Base-by-base conservation (phyloP, 2,329 filamentous ascomycete species). In the Hypomyces perniciosus region DNA sequence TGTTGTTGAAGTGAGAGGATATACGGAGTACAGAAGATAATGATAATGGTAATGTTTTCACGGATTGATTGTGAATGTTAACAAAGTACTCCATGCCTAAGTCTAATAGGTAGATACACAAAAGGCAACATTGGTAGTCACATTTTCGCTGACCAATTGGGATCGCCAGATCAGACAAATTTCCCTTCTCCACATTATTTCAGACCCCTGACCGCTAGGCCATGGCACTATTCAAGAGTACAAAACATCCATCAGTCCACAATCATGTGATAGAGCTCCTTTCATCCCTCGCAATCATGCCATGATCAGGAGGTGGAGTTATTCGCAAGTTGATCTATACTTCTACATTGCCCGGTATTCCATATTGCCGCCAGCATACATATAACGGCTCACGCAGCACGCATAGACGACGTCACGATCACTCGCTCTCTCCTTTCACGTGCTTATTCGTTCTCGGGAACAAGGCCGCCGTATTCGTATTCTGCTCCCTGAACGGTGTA, bases 251-350 rank as follows among this genome's bases (percentile, higher is more conserved):
- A 50, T 53, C 51, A 48, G 49, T 44, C 51, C 51, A 53, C 47
- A 53, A 53, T 53, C 51, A 53, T 53, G 47, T 51, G 51, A 53
- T 53, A 35, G 51, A 35, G 37, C 44, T 49, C 41, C 46, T 46
- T 52, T 48, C 38, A 35, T 34, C 20, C 35, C 37, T 44, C 35
- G 39, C 40, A 40, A 41, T 52, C 50, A 52, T 52, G 45, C 40
- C 50, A 52, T 52, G 50, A 52, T 39, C 42, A 44, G n/a, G 43
- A 45, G 29, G 12, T 9, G n/a, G 27, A 45, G 39, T 38, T 40
- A 37, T 38, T 48, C 29, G 39, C 50, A 41, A 12, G 34, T 41
- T 44, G 34, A 30, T 30, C 35, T 43, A 27, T n/a, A 35, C 7
- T 48, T 28, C 44, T 13, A 12, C 40, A 5, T 26, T 39, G 44